Evolutionary conservation across 2,329 filamentous ascomycete species (phyloP).

Genomic region (Ascochyta clinopodiicola): DNA sequence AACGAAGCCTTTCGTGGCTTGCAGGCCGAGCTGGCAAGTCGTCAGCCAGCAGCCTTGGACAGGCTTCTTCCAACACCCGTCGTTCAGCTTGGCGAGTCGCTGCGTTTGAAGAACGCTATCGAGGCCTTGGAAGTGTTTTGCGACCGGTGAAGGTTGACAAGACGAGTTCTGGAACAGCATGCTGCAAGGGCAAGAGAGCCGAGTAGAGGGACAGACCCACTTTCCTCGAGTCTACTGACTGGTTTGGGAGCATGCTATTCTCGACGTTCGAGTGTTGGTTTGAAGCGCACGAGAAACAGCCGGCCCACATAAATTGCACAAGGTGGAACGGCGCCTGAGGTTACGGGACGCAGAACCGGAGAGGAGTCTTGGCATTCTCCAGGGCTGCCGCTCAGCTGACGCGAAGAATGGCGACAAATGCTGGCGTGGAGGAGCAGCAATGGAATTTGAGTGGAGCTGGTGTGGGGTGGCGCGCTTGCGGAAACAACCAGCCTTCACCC

Average conservation of each 20-base stretch:
- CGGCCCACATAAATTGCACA: slow-evolving; percentile 8
- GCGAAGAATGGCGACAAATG: slow-evolving; percentile 3
- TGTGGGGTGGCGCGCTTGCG: slow-evolving; percentile 5
- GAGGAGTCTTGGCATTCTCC: slow-evolving; percentile 10
- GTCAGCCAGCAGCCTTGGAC: slow-evolving; percentile 40
- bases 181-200: slow-evolving; percentile 3
- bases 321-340: slow-evolving; percentile 8
- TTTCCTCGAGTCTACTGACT: not conserved
- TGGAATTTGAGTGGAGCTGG: not conserved
- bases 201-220: not conserved
- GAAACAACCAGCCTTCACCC: slow-evolving; percentile 10
- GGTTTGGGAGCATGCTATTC: not conserved
- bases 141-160: slow-evolving; percentile 9
- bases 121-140: slow-evolving; percentile 2
- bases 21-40: slow-evolving; percentile 28
- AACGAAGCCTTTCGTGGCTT: slow-evolving; percentile 33
- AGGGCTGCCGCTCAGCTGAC: slow-evolving; percentile 16
- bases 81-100: slow-evolving; percentile 7
- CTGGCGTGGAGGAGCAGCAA: not conserved
- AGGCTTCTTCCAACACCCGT: slow-evolving; percentile 43
- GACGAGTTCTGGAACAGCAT: not conserved
- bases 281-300: slow-evolving; percentile 8
- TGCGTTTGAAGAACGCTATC: not conserved
- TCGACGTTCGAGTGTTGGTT: not conserved
- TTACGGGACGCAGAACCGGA: slow-evolving; percentile 4